Evolutionary conservation across 306 rosid genomes (phyloP).

Genomic region (Casuarina cunninghamiana): DNA sequence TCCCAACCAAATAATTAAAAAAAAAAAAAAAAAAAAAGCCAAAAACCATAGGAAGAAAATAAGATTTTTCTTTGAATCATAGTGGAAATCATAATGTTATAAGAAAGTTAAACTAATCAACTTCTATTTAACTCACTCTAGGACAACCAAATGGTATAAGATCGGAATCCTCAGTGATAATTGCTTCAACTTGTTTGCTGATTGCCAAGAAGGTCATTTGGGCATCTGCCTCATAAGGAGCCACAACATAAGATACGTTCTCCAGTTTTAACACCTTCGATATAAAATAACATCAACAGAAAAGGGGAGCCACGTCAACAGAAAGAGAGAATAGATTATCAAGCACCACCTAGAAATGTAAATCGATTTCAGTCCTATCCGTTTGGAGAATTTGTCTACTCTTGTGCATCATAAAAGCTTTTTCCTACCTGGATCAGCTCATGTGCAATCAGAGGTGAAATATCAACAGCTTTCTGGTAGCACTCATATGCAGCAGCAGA

Average conservation of each 20-base stretch:
- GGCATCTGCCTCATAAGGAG: constrained; percentile 98
- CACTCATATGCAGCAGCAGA: constrained; percentile 85
- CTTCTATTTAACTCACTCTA: constrained; percentile 56
- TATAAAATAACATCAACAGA: constrained; percentile 10
- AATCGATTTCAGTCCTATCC: neutral
- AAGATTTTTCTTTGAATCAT: neutral
- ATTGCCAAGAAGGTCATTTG: constrained; percentile 92
- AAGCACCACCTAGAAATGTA: neutral
- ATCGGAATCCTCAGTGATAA: constrained; percentile 94
- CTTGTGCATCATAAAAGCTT: constrained; percentile 5
- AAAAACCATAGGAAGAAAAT: constrained; percentile 12
- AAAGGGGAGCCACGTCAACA: constrained; percentile 5
- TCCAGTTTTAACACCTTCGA: constrained; percentile 80
- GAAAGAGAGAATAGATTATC: neutral
- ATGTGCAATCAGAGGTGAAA: constrained; percentile 73
- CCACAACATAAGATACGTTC: constrained; percentile 71
- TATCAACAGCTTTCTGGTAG: constrained; percentile 96
- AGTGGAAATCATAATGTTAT: constrained; percentile 8
- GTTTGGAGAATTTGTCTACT: constrained; percentile 12
- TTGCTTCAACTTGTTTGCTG: constrained; percentile 76
- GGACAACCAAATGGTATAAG: constrained; percentile 96
- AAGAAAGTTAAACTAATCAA: constrained; percentile 12
- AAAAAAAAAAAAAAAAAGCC: neutral
- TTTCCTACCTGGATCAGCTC: constrained; percentile 70
- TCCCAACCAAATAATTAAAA: constrained; percentile 15